Percentiles rank a stretch among this genome's conserved stretches.
Evolutionary conservation across 805 yeast genomes (phyloP).

Genomic region (Candida tammaniensis): DNA sequence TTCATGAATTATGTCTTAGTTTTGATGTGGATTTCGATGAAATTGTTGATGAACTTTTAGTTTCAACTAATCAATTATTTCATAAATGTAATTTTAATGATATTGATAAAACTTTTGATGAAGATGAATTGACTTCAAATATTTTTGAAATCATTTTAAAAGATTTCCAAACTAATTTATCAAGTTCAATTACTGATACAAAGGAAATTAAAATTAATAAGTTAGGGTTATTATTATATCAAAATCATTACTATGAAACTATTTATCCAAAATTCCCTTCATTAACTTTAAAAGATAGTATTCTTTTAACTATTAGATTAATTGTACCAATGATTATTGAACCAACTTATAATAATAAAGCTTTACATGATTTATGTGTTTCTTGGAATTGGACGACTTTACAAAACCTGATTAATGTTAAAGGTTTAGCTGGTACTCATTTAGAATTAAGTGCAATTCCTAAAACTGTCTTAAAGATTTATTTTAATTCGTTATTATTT

Average conservation of each 20-base stretch:
- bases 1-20: slow-evolving; percentile 48
- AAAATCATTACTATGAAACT: slow-evolving; percentile 5
- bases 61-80: slow-evolving; percentile 43
- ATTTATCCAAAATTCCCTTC: slow-evolving; percentile 4
- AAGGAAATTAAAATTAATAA: slow-evolving; percentile 22
- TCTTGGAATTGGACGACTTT: slow-evolving; percentile 40
- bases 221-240: slow-evolving; percentile 24
- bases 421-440: slow-evolving; percentile 15
- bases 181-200: slow-evolving; percentile 22
- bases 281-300: slow-evolving; percentile 20
- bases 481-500: slow-evolving; percentile 30
- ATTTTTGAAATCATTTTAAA: slow-evolving; percentile 39
- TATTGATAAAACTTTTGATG: slow-evolving; percentile 6
- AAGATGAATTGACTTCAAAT: slow-evolving; percentile 30
- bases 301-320: slow-evolving; percentile 24
- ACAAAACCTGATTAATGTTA: slow-evolving; percentile 8
- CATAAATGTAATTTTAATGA: slow-evolving; percentile 18
- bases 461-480: slow-evolving; percentile 23
- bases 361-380: slow-evolving; percentile 26
- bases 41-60: slow-evolving; percentile 33
- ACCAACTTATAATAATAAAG: slow-evolving; percentile 17
- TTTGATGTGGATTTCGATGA: slow-evolving; percentile 61
- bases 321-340: slow-evolving; percentile 36
- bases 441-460: slow-evolving; percentile 33
- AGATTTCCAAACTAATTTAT: slow-evolving; percentile 38